A percentile compares a stretch with the other conserved stretches of the same genome.
Conservation (phyloP, 208 protist genomes). For the Entamoeba moshkovskii region DNA sequence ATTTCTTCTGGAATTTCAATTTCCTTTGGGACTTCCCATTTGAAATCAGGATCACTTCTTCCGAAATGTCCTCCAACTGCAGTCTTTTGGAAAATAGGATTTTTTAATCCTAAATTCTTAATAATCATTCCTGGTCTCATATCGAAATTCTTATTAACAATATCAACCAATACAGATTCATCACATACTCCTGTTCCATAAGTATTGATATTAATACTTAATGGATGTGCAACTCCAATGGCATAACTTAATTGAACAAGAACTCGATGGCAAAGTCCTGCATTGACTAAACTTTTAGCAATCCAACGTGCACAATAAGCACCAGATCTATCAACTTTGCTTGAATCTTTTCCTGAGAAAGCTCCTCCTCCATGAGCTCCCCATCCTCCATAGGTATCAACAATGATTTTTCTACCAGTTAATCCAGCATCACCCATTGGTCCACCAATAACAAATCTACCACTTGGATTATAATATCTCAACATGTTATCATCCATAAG, state of each 20-base stretch:
- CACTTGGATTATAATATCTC: conserved; percentile 81
- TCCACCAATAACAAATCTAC: conserved; percentile 93
- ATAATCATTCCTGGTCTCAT: conserved; percentile 87
- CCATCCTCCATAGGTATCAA: conserved; percentile 98
- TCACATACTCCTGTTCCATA: conserved; percentile 74
- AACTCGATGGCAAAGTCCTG: conserved; percentile 67
- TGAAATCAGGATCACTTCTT: conserved; percentile 67
- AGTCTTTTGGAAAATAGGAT: conserved; percentile 69
- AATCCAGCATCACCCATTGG: conserved; percentile 94
- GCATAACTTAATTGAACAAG: conserved; percentile 97
- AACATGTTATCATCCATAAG: not conserved
- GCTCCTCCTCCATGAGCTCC: conserved; percentile 92
- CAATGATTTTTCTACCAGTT: conserved; percentile 99
- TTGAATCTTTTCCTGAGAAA: conserved; percentile 98
- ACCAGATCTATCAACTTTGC: conserved; percentile 97
- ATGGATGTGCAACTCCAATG: conserved; percentile 88
- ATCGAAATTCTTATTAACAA: conserved; percentile 93
- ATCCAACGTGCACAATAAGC: conserved; percentile 94
- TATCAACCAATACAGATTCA: conserved; percentile 55
- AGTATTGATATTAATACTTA: conserved; percentile 89
- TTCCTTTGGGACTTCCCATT: conserved; percentile 88
- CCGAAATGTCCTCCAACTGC: conserved; percentile 95
- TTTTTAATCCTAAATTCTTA: conserved; percentile 71
- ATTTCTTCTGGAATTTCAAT: conserved; percentile 35
- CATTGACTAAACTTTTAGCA: conserved; percentile 89